Conservation (phyloP, 2,329 filamentous ascomycete species). For the Aspergillus jensenii region DNA sequence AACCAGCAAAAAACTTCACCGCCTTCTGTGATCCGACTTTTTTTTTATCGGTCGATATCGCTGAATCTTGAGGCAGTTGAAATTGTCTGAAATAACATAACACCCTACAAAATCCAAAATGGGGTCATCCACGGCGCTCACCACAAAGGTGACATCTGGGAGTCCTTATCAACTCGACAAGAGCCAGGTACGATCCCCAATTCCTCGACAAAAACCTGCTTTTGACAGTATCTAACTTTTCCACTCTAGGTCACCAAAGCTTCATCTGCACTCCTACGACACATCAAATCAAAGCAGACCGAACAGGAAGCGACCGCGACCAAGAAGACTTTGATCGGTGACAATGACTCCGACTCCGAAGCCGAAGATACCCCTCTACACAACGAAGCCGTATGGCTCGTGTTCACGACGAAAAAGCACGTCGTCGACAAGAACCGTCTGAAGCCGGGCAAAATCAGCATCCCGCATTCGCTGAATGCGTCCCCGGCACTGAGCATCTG, state of each 20-base stretch:
- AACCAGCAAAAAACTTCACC: constrained; percentile 32
- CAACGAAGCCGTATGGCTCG: constrained; percentile 59
- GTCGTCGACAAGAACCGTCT: constrained; percentile 72
- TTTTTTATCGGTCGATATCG: constrained; percentile 32
- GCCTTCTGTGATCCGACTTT: constrained; percentile 30
- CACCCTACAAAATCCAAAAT: constrained; percentile 29
- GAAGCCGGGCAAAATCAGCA: constrained; percentile 77
- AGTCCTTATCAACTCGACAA: constrained; percentile 50
- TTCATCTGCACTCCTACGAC: constrained; percentile 58
- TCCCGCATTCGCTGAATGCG: constrained; percentile 74
- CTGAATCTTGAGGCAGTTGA: constrained; percentile 27
- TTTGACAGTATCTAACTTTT: constrained; percentile 9
- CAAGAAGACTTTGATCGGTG: constrained; percentile 56
- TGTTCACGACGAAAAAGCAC: constrained; percentile 65
- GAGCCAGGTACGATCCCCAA: constrained; percentile 40
- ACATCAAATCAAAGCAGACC: constrained; percentile 53
- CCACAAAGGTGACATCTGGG: constrained; percentile 41
- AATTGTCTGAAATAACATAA: constrained; percentile 17
- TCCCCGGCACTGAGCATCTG: constrained; percentile 70
- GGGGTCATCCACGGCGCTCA: constrained; percentile 42
- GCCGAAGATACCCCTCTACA: constrained; percentile 46
- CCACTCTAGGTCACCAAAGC: constrained; percentile 56
- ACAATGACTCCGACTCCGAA: constrained; percentile 45
- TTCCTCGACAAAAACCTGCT: background rate
- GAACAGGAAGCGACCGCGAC: constrained; percentile 49